Base-by-base conservation (phyloP, 2,329 filamentous ascomycete species). In the Aschersonia sp. region DNA sequence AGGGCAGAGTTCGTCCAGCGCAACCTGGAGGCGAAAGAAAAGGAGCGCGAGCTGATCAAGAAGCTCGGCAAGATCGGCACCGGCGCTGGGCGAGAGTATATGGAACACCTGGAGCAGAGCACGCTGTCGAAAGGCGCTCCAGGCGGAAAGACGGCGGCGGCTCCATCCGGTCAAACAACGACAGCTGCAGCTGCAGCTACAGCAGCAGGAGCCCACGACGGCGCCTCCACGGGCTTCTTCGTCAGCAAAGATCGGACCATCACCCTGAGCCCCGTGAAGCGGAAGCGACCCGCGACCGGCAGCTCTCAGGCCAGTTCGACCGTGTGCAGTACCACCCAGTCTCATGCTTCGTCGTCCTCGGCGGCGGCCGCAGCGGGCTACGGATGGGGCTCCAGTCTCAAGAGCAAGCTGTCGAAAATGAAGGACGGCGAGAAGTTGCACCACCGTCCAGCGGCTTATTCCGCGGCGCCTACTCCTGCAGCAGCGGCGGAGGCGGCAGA, bases 21-120 rank as follows among this genome's bases (percentile, higher is more conserved):
- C 48, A 74, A 74, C 4, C 66, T 88, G 5, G 75, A 78, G 5
- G 76, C 75, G 11, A 75, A 79, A 55, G 83, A 89, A 61, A 82
- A 77, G 57, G 86, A 90, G 61, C 71, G 79, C 22, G 81, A 86
- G 30, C 73, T 92, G 45, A 83, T 81, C 53, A 79, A 77, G 59
- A 78, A 77, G 54, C 69, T 92, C 2, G 77, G 77, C 8, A 67
- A 74, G 45, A 67, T 80, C 49, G 83, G 83, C 8, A 73, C 68
- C 45, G 81, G 81, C 5, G 74, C 82, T 0, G 84, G 84, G 2
- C 76, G 71, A 44, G 82, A 87, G 51, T 89, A 89, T 62, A 80
- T 88, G 73, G 71, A 66, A 47, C 62, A 37, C 35, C 8, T 37
- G 35, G 35, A 37, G 35, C 35, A 9, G 35, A 12, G 12, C 8